These are phyloP conservation scores for Spergularia bocconei DNA, from an alignment of 148 eudicot genomes.

Conservation along the genomic window DNA sequence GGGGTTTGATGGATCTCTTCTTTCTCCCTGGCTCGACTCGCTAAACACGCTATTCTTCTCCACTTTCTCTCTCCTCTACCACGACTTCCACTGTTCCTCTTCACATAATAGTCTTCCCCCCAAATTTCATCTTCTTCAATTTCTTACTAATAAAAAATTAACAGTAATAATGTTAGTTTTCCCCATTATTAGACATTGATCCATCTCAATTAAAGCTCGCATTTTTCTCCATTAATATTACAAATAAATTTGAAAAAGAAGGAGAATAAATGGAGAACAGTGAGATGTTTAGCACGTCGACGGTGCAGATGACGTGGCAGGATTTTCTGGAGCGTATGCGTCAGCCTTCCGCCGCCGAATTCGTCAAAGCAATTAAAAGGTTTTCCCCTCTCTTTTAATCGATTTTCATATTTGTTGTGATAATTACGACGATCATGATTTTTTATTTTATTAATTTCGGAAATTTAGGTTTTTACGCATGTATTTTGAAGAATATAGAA, in stretches of 20 bases:
- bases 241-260: too few relatives aligned
- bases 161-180: neutral
- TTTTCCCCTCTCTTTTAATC: constrained; percentile 7
- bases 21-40: too few relatives aligned
- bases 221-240: neutral
- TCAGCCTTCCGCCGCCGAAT: constrained; percentile 90
- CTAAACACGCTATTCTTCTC: too few relatives aligned
- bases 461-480: neutral
- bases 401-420: neutral
- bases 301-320: constrained; percentile 89
- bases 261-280: constrained; percentile 50
- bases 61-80: too few relatives aligned
- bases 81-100: neutral
- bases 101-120: neutral
- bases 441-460: neutral
- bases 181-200: neutral
- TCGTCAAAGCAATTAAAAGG: constrained; percentile 96
- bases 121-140: neutral
- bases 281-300: constrained; percentile 69
- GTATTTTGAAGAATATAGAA: too few relatives aligned
- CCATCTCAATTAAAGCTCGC: neutral
- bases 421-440: neutral
- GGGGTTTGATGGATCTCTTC: too few relatives aligned
- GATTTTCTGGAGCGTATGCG: constrained; percentile 98
- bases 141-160: neutral